Percentiles rank a stretch among this genome's conserved stretches.
phyloP scores from a whole-genome alignment of 768 basidiomycete genomes.

The Mycena amicta region DNA sequence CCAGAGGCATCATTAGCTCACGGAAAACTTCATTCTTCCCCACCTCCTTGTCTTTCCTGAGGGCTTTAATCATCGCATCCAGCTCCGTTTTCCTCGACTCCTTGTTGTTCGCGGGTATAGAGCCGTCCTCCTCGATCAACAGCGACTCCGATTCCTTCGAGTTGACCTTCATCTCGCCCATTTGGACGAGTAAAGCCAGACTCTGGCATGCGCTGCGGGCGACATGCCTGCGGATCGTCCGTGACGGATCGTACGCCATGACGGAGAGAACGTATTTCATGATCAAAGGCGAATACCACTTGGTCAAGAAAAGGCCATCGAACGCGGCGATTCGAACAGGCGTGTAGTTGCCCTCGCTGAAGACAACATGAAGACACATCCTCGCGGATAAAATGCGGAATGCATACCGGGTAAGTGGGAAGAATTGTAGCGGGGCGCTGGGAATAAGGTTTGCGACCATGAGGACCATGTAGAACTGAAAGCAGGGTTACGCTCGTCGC shows the following conservation, averaged over 20 bases:
- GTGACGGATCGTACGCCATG: constrained; percentile 83
- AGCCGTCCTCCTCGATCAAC: constrained; percentile 87
- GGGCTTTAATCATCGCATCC: constrained; percentile 81
- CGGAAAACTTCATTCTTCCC: constrained; percentile 78
- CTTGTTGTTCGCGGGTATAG: constrained; percentile 65
- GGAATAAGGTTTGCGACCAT: constrained; percentile 78
- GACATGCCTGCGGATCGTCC: constrained; percentile 82
- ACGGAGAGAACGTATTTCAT: constrained; percentile 88
- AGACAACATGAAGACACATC: constrained; percentile 15
- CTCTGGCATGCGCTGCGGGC: constrained; percentile 86
- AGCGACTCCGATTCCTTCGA: constrained; percentile 75
- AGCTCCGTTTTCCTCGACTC: constrained; percentile 82
- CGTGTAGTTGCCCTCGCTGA: constrained; percentile 90
- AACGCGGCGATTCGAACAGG: constrained; percentile 93
- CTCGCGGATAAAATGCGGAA: not conserved
- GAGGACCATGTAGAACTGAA: constrained; percentile 78
- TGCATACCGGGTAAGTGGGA: constrained; percentile 83
- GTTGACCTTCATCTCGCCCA: constrained; percentile 86
- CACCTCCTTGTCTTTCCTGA: constrained; percentile 86
- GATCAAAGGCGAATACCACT: constrained; percentile 83
- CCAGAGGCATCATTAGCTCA: constrained; percentile 79
- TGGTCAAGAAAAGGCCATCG: constrained; percentile 87
- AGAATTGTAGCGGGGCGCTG: constrained; percentile 75
- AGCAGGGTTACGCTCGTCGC: constrained; percentile 3
- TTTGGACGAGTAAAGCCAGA: constrained; percentile 79